Conservation (phyloP, 2,329 filamentous ascomycete species). For the Penicillium sp. region DNA sequence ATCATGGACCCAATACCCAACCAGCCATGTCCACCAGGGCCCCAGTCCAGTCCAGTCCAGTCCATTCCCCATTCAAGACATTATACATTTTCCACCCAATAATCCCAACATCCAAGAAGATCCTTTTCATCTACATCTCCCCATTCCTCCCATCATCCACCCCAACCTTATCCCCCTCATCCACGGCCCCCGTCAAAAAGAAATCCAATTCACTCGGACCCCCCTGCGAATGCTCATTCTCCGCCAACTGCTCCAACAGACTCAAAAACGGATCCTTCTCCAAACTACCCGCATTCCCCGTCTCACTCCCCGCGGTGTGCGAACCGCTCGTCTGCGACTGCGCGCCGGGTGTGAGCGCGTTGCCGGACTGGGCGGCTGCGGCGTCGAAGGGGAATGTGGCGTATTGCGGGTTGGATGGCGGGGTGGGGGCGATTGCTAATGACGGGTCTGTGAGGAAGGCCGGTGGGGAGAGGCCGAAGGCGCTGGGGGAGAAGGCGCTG, state of each 20-base stretch:
- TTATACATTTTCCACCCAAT: neutral
- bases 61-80: too few species aligned
- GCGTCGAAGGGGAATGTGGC: slow-evolving; percentile 44
- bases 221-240: slow-evolving; percentile 70
- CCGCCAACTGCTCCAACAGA: slow-evolving; percentile 77
- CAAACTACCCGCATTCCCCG: slow-evolving; percentile 42
- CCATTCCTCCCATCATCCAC: neutral
- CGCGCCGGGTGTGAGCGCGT: slow-evolving; percentile 42
- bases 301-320: slow-evolving; percentile 38
- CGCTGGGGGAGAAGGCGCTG: slow-evolving; percentile 47
- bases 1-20: too few species aligned
- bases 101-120: neutral
- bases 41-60: too few species aligned
- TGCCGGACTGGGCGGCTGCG: slow-evolving; percentile 1
- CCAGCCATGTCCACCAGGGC: too few species aligned
- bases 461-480: slow-evolving; percentile 35
- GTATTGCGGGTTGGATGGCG: slow-evolving; percentile 37
- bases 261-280: slow-evolving; percentile 83
- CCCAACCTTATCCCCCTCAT: slow-evolving; percentile 9
- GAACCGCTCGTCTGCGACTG: slow-evolving; percentile 45
- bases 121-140: neutral
- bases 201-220: slow-evolving; percentile 77
- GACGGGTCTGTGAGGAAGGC: slow-evolving; percentile 35
- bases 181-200: slow-evolving; percentile 57
- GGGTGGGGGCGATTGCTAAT: slow-evolving; percentile 31